These are phyloP conservation scores for Penicillium silybi DNA, from an alignment of 495 filamentous ascomycete genomes.

Conservation along the genomic window DNA sequence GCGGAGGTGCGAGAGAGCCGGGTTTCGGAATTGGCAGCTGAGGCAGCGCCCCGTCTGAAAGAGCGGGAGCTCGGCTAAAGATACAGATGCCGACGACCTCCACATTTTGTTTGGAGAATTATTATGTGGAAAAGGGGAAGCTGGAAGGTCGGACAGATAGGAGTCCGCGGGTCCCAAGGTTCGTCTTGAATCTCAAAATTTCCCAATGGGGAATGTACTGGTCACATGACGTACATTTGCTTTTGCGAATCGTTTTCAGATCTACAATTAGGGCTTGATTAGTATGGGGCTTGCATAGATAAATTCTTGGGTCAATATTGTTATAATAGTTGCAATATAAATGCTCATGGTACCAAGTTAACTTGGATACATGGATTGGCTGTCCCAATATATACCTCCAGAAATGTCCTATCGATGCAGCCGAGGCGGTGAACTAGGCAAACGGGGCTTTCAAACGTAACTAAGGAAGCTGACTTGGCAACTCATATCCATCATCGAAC, in stretches of 20 bases:
- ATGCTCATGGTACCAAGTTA: background rate
- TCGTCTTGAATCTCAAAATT: conserved; percentile 1
- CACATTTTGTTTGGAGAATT: conserved; percentile 27
- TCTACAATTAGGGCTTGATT: background rate
- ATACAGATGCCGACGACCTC: conserved; percentile 23
- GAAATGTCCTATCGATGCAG: no score
- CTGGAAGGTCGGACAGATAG: background rate
- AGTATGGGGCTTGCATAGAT: background rate
- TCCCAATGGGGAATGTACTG: background rate
- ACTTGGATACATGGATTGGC: background rate
- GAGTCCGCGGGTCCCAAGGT: background rate
- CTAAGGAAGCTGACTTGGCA: background rate
- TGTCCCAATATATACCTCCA: no score
- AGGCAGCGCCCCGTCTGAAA: conserved; percentile 33
- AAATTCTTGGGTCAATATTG: background rate
- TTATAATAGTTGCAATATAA: background rate
- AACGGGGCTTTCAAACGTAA: no score
- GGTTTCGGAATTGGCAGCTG: conserved; percentile 38
- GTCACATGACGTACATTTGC: conserved; percentile 1
- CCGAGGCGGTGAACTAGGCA: no score
- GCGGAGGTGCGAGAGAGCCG: conserved; percentile 17
- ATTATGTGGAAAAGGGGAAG: conserved; percentile 8
- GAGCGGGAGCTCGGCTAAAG: conserved; percentile 21
- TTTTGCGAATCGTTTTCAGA: background rate
- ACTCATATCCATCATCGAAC: background rate